Evolutionary conservation across 2,329 filamentous ascomycete genomes (phyloP), one percentile per base, ranked within the genome.

Genomic region (Pezicula radicicola): DNA sequence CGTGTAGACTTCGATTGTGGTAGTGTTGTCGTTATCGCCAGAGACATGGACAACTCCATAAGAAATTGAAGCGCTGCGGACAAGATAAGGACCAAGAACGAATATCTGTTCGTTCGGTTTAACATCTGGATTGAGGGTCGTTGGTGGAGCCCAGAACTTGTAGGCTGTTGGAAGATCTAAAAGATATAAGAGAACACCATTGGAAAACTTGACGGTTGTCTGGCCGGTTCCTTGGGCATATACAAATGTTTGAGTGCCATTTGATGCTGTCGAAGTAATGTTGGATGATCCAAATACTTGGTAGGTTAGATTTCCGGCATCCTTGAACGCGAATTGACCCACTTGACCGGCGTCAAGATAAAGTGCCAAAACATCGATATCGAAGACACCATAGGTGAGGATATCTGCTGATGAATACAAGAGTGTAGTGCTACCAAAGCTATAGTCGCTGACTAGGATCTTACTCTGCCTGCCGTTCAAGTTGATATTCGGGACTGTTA

Each of bases 111-210:
- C 62, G 46, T 73, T 58, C 0, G 75, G 68, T 2, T 65, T 63
- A 16, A 79, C 72, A 39, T 68, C 65, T 0, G 79, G 79, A 50
- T 75, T 68, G 1, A 58, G 60, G 0, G 73, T 74, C 8, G 73
- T 75, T 3, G 77, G 59, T 3, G 79, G 74, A 2, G 79, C 79
- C 68, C 77, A 83, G 61, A 83, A 80, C 6, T 74, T 76, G 74
- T 77, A 83, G 1, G 78, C 80, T 0, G 78, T 74, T 10, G 72
- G 63, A 19, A 75, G 71, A 41, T 83, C 79, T 4, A 83, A 69
- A 5, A 84, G 68, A 50, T 80, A 79, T 4, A 77, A 66, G 1
- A 80, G 53, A 3, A 77, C 67, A 1, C 74, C 74, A 46, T 78
- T 75, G 0, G 74, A 75, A 48, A 81, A 76, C 37, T 73, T 66